Evolutionary conservation across 495 filamentous ascomycete species (phyloP), one percentile per base, ranked within the genome.

Genomic region (Podospora comata): DNA sequence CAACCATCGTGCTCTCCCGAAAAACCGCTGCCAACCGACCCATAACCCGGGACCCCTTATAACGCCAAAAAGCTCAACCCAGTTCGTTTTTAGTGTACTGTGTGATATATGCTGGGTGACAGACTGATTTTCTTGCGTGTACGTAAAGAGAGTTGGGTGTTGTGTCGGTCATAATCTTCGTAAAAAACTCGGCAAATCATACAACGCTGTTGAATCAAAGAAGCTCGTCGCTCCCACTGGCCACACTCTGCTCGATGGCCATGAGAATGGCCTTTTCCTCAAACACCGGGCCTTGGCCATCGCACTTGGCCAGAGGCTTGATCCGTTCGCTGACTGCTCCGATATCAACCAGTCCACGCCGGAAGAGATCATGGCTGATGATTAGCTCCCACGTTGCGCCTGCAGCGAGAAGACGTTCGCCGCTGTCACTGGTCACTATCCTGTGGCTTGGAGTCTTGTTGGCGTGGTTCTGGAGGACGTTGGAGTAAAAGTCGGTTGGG

Each of bases 381-480:
- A 99, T 96, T 19, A 93, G 79, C 73, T 97, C 94, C 94, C 95
- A 97, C 3, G 93, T 91, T 0, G 91, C 91, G 44, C 88, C 87
- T 1, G 92, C 89, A 39, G 90, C 91, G 5, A 97, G 82, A 53
- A 97, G 81, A 23, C 86, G 84, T 78, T 94, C 89, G n/a, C 91
- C 91, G 3, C 83, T 90, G 48, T 84, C 79, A 70, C 86, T 89
- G 59, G 87, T 83, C 20, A 88, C 85, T 67, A 94, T 86, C 53
- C 91, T 85, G 80, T 96, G 90, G 65, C 85, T 87, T 23, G 83
- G 85, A 57, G 81, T 83, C 70, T 86, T 86, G 71, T 89, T 87
- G 60, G 82, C 77, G 68, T 89, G 77, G 76, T 83, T 76, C 71
- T 85, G 76, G 23, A 85, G 79, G 54, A 84, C 80, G 69, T 84